Conservation (phyloP, 345 rosid species). For the Hibiscus syriacus region DNA sequence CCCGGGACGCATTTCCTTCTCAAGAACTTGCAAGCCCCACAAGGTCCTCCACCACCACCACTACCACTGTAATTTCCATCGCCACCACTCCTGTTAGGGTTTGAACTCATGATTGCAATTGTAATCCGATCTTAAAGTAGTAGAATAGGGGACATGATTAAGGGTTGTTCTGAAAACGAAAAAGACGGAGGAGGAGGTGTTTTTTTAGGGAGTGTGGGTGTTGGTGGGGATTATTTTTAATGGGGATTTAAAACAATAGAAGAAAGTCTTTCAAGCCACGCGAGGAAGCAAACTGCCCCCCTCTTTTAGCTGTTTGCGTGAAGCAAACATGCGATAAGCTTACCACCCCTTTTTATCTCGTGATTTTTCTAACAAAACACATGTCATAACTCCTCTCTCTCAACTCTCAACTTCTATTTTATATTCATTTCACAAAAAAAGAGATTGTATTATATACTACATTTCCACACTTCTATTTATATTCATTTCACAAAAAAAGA, state of each 20-base stretch:
- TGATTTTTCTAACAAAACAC: too few relatives aligned
- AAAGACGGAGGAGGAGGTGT: background rate
- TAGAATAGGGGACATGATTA: too few relatives aligned
- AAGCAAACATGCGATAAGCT: slow-evolving; percentile 92
- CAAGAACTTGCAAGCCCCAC: slow-evolving; percentile 71
- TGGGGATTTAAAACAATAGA: background rate
- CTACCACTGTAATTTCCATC: background rate
- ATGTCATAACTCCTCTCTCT: too few relatives aligned
- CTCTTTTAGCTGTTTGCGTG: slow-evolving; percentile 98
- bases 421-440: too few relatives aligned
- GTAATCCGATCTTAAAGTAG: background rate
- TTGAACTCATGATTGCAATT: slow-evolving; percentile 45
- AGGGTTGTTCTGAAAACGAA: slow-evolving; percentile 6
- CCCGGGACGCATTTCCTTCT: slow-evolving; percentile 65
- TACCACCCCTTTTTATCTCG: slow-evolving; percentile 33
- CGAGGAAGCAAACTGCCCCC: too few relatives aligned
- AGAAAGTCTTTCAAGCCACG: too few relatives aligned
- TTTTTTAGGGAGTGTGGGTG: slow-evolving; percentile 19
- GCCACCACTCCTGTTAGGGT: slow-evolving; percentile 36
- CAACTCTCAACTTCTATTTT: too few relatives aligned
- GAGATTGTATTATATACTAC: too few relatives aligned
- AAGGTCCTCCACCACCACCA: slow-evolving; percentile 49
- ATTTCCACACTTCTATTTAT: too few relatives aligned
- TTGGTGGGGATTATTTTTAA: slow-evolving; percentile 22
- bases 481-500: too few relatives aligned